Base-by-base conservation (phyloP, 345 rosid genomes). In the Eucalyptus victrix region DNA sequence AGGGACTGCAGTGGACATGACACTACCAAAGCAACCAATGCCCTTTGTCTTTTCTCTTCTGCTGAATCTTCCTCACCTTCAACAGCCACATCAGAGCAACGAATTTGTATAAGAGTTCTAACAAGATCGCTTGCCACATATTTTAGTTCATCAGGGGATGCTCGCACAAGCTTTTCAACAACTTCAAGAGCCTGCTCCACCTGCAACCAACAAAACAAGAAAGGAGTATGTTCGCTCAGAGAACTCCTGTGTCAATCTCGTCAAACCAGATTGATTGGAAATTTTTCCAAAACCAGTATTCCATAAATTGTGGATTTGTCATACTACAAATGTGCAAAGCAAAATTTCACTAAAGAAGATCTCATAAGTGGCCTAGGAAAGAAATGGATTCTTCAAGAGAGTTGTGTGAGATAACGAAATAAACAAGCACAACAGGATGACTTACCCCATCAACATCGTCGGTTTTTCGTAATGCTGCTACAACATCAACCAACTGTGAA, bases 51-150 rank as follows among this genome's bases (percentile, higher is more conserved):
- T 93, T 96, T 98, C 92, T 97, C 99, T 94, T 98, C 99, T 90
- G 98, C 94, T 88, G 99, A 93, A 54, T 97, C 99, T 96, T 98
- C 99, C 93, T 98, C 99, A 42, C 97, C 99, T 92, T 97, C 99
- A 28, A 94, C 93, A 89, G 99, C 92, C 91, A 96, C 90, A 93
- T 98, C 95, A 90, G 95, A 96, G 94, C 99, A 98, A 88, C 97
- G 99, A 92, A 98, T 96, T 91, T 95, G 99, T 49, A 97, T 91
- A 49, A 98, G 97, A 92, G 92, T 93, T 91, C 97, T 96, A 88
- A 91, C 92, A 91, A 97, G 97, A 89, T 97, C 98, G 87, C 96
- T 92, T 58, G 98, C 97, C 89, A 97, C 54, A 87, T 94, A 96
- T 44, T 91, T 93, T 88, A 97, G 95, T 91, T 97, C 99, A 93